Percentiles rank a stretch among this genome's conserved stretches.
Conservation (phyloP, 225 moss, liverwort and hornwort genomes). For the Pseudoscleropodium purum region DNA sequence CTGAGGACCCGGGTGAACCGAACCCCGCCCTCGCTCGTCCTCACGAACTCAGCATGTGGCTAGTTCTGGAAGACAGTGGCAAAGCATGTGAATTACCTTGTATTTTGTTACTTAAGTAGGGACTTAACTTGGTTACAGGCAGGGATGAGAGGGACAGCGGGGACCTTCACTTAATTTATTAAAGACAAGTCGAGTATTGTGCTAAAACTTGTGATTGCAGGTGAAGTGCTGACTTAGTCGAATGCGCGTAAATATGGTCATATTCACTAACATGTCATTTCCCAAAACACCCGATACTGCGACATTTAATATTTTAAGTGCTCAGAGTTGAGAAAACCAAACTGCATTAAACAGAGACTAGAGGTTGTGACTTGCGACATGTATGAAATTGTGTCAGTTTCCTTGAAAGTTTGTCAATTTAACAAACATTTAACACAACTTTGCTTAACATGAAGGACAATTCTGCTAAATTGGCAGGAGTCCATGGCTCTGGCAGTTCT, state of each 20-base stretch:
- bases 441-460: neutral
- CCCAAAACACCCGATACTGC: neutral
- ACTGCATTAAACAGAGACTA: neutral
- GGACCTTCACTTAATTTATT: neutral
- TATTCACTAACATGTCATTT: neutral
- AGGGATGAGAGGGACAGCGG: neutral
- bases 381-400: neutral
- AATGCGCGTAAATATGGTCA: neutral
- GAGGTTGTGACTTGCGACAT: neutral
- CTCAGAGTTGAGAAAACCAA: neutral
- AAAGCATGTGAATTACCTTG: neutral
- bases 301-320: neutral
- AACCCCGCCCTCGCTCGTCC: neutral
- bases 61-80: neutral
- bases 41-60: neutral
- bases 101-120: neutral
- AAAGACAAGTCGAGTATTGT: neutral
- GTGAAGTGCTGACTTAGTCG: neutral
- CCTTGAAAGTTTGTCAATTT: neutral
- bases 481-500: neutral
- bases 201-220: neutral
- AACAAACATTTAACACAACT: neutral
- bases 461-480: neutral
- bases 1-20: neutral
- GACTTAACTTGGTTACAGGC: neutral